Percentiles rank a stretch among this genome's conserved stretches.
Conservation (phyloP, 208 protist species). For the Wallacemonas sp. region DNA sequence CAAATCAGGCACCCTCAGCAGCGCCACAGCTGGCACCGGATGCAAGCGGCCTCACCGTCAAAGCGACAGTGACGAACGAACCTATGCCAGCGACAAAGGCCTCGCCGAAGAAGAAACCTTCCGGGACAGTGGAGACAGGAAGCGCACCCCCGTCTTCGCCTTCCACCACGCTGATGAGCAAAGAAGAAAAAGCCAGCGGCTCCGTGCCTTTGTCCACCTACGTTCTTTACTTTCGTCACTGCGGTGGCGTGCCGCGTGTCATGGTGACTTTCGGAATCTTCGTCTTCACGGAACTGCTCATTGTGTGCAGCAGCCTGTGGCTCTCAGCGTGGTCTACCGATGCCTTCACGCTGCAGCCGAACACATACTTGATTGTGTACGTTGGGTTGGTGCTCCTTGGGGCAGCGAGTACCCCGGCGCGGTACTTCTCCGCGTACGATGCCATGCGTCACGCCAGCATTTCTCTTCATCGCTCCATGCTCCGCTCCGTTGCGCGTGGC, state of each 20-base stretch:
- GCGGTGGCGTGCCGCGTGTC: conserved; percentile 37
- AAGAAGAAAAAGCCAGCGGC: conserved; percentile 53
- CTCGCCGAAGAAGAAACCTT: too few species aligned
- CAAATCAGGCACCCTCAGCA: too few species aligned
- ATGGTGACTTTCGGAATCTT: conserved; percentile 38
- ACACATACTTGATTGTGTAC: conserved; percentile 44
- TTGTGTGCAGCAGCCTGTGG: conserved; percentile 46
- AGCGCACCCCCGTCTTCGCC: conserved; percentile 28
- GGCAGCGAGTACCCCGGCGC: conserved; percentile 24
- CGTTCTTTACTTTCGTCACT: conserved; percentile 42
- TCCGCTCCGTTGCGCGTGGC: conserved; percentile 40
- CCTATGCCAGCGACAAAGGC: too few species aligned
- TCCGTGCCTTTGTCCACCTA: conserved; percentile 60
- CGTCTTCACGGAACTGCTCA: conserved; percentile 41
- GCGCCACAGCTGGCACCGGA: neutral
- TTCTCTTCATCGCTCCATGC: conserved; percentile 40
- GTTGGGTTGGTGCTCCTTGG: conserved; percentile 26
- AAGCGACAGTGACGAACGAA: neutral
- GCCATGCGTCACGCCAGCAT: conserved; percentile 22
- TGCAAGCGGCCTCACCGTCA: too few species aligned
- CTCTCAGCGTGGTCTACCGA: conserved; percentile 60
- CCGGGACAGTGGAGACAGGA: conserved; percentile 21
- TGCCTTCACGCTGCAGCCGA: conserved; percentile 10
- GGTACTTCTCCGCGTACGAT: conserved; percentile 22
- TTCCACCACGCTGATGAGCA: conserved; percentile 24